Base-by-base conservation (phyloP, 805 yeast species). In the Cyberlindnera petersonii region DNA sequence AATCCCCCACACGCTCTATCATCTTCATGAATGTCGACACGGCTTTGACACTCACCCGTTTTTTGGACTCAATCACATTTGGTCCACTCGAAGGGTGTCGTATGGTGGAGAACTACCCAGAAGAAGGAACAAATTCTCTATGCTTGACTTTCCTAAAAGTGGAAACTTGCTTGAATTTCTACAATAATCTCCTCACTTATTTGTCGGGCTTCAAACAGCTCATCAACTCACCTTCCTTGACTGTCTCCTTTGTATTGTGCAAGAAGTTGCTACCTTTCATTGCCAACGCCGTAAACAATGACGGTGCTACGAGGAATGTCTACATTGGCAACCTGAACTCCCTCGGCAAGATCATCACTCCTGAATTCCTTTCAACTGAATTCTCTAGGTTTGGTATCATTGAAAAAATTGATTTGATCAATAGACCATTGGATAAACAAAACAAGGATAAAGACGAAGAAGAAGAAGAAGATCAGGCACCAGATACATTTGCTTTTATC, bases 271-370 rank as follows among this genome's bases (percentile, higher is more conserved):
- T 54, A 7, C 46, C 56, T 6, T 46, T 48, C 35, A 49, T 56
- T 23, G 46, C 61, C 16, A 44, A 58, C 11, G 64, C 66, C 6
- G 85, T 93, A 37, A 77, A 79, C 40, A 76, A 86, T 47, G 91
- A 86, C 50, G 87, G 89, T 30, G 98, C 98, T 3, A 86, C 97
- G 16, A 77, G 98, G 66, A 88, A 89, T 57, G 96, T 91, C 17
- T 88, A 84, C 56, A 68, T 91, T 43, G 96, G 96, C 11, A 78
- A 78, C 48, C 66, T 89, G 39, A 74, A 77, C 40, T 76, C 76
- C 26, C 52, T 64, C 11, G 59, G 69, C 22, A 54, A 53, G 28
- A 56, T 49, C 7, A 64, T 72, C 15, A 59, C 60, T 35, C 75
- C 65, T 39, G 60, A 56, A 0, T 65, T 63, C 17, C 52, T 79